These are phyloP conservation scores for Sideroxylon spinosum DNA, from an alignment of 179 eudicot genomes.

Conservation along the genomic window DNA sequence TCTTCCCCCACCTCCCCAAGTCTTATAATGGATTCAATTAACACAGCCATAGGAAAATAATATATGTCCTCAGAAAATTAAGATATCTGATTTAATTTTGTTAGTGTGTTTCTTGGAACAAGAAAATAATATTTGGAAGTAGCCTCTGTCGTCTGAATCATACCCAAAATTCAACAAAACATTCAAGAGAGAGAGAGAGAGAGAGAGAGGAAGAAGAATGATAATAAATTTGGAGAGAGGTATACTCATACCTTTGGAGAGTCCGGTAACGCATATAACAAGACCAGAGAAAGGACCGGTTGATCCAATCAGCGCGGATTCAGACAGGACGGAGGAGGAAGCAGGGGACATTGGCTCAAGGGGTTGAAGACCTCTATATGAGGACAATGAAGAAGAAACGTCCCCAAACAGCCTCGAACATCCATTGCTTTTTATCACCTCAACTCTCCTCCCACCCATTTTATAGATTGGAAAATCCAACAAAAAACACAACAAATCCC, in stretches of 20 bases:
- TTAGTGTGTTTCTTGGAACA: neutral
- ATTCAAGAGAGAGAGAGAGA: too few species aligned
- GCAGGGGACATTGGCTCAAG: slow-evolving; percentile 27
- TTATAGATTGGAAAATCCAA: neutral
- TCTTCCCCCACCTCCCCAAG: neutral
- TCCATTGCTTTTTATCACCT: slow-evolving; percentile 33
- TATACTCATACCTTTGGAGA: slow-evolving; percentile 52
- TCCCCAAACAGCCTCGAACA: slow-evolving; percentile 34
- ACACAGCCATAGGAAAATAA: neutral
- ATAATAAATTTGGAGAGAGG: neutral
- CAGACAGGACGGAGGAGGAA: slow-evolving; percentile 17
- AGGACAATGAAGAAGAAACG: slow-evolving; percentile 24
- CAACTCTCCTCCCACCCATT: slow-evolving; percentile 28
- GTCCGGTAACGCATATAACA: slow-evolving; percentile 79
- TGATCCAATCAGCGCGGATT: slow-evolving; percentile 9
- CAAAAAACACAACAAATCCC: neutral
- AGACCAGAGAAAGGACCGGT: slow-evolving; percentile 62
- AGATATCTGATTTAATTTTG: neutral
- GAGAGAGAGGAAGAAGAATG: neutral
- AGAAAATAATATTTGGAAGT: neutral
- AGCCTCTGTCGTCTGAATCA: neutral
- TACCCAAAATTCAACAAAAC: neutral
- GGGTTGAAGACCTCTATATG: slow-evolving; percentile 12
- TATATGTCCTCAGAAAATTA: neutral
- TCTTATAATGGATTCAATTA: neutral